Evolutionary conservation across 768 basidiomycete species (phyloP).

Genomic region (Mycena latifolia): DNA sequence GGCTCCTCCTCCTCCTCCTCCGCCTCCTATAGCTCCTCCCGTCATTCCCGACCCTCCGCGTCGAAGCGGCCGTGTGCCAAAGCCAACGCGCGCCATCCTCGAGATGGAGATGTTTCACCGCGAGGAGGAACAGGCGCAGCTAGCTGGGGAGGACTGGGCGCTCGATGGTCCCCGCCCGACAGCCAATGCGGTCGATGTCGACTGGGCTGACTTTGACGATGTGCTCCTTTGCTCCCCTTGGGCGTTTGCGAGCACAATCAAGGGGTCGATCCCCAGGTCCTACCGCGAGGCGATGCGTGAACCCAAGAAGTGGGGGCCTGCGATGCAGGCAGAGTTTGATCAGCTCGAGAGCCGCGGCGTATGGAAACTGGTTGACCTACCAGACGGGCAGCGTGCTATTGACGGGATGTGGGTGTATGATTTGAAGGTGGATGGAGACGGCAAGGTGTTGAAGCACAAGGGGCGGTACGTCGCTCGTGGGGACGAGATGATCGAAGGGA

Average conservation of each 20-base stretch:
- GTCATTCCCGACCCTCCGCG: neutral
- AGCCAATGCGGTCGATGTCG: conserved; percentile 9
- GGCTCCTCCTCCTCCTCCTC: neutral
- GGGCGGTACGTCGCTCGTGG: conserved; percentile 38
- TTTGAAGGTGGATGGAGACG: conserved; percentile 49
- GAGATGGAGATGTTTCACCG: neutral
- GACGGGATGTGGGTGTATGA: conserved; percentile 58
- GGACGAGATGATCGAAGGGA: conserved; percentile 10
- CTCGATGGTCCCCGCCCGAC: neutral
- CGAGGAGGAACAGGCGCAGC: conserved; percentile 3
- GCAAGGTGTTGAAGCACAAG: conserved; percentile 50
- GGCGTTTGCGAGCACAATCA: conserved; percentile 15
- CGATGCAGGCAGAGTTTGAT: conserved; percentile 18
- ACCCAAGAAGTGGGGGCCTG: conserved; percentile 6
- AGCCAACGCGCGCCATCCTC: neutral
- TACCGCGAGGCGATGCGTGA: conserved; percentile 27
- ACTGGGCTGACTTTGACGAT: conserved; percentile 4
- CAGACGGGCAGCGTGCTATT: conserved; percentile 29
- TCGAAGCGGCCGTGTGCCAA: neutral
- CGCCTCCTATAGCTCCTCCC: neutral
- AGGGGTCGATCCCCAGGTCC: conserved; percentile 4
- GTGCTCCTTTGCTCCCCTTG: conserved; percentile 5
- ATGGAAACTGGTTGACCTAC: conserved; percentile 23
- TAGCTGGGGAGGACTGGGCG: conserved; percentile 16
- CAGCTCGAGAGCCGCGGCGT: conserved; percentile 18